Percentiles rank a stretch among this genome's conserved stretches.
Conservation (phyloP, 768 basidiomycete genomes). For the Coprinopsis cinerea region DNA sequence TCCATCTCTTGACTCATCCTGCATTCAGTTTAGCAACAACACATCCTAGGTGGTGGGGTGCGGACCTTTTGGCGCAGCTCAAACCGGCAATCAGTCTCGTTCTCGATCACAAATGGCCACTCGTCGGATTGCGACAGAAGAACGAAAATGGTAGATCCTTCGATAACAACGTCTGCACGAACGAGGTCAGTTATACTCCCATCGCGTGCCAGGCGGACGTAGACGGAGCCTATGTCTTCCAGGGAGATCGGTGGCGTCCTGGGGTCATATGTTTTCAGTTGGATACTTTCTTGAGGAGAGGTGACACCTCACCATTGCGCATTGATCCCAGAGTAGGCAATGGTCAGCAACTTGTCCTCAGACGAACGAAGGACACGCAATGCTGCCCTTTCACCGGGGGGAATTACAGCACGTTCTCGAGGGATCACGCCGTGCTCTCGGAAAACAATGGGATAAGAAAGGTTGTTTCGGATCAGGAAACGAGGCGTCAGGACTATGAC, state of each 20-base stretch:
- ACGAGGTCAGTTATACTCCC: slow-evolving; percentile 42
- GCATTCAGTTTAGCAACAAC: neutral
- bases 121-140: slow-evolving; percentile 59
- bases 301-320: slow-evolving; percentile 58
- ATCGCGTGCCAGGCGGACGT: slow-evolving; percentile 62
- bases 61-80: slow-evolving; percentile 69
- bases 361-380: slow-evolving; percentile 62
- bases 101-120: slow-evolving; percentile 92
- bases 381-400: slow-evolving; percentile 63
- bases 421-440: slow-evolving; percentile 79
- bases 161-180: slow-evolving; percentile 71
- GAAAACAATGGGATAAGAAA: slow-evolving; percentile 63
- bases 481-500: slow-evolving; percentile 88
- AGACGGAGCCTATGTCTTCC: slow-evolving; percentile 80
- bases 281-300: slow-evolving; percentile 6
- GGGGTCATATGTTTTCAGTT: neutral
- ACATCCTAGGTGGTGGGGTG: slow-evolving; percentile 2
- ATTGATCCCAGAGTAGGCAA: slow-evolving; percentile 83
- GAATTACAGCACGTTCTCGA: slow-evolving; percentile 53
- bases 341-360: slow-evolving; percentile 69
- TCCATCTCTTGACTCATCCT: slow-evolving; percentile 42
- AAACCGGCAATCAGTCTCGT: slow-evolving; percentile 71
- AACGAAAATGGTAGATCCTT: slow-evolving; percentile 88
- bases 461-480: slow-evolving; percentile 83
- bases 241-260: slow-evolving; percentile 94